Evolutionary conservation across 1,284 basidiomycete genomes (phyloP).

Genomic region (Austroboletus novae-zelandiae): DNA sequence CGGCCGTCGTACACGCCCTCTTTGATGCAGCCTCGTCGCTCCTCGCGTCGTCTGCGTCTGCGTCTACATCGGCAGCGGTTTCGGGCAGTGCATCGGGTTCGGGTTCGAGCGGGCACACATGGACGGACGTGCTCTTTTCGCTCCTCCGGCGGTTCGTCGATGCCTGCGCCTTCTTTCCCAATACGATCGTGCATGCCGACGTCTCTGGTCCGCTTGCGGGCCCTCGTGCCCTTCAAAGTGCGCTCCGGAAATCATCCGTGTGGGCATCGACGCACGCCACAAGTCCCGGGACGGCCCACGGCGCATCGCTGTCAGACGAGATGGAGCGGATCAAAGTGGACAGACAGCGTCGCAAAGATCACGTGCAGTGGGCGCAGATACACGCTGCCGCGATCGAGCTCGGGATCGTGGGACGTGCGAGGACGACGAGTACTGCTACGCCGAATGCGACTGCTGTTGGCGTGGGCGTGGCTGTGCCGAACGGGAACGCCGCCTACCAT

Average conservation of each 20-base stretch:
- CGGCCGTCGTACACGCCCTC: constrained; percentile 46
- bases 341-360: constrained; percentile 53
- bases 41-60: constrained; percentile 27
- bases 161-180: constrained; percentile 47
- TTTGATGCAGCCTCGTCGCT: constrained; percentile 44
- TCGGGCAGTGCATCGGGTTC: constrained; percentile 1
- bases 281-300: neutral
- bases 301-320: constrained; percentile 43
- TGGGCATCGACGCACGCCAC: constrained; percentile 33
- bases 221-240: constrained; percentile 51
- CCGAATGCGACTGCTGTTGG: neutral
- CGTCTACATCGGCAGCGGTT: constrained; percentile 24
- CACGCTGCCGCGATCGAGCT: constrained; percentile 58
- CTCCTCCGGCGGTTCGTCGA: constrained; percentile 49
- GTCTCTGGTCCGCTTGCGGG: constrained; percentile 50
- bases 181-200: constrained; percentile 47
- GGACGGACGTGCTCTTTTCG: constrained; percentile 15
- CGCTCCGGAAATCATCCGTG: constrained; percentile 50
- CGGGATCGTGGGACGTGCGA: constrained; percentile 32
- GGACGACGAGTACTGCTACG: too few species aligned
- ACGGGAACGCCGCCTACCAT: constrained; percentile 14
- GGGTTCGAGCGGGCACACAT: constrained; percentile 4
- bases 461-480: constrained; percentile 1
- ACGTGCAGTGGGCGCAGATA: constrained; percentile 61
- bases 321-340: constrained; percentile 58